Evolutionary conservation across 108 stramenopile genomes (phyloP).

Genomic region (Skeletonema tropicum): DNA sequence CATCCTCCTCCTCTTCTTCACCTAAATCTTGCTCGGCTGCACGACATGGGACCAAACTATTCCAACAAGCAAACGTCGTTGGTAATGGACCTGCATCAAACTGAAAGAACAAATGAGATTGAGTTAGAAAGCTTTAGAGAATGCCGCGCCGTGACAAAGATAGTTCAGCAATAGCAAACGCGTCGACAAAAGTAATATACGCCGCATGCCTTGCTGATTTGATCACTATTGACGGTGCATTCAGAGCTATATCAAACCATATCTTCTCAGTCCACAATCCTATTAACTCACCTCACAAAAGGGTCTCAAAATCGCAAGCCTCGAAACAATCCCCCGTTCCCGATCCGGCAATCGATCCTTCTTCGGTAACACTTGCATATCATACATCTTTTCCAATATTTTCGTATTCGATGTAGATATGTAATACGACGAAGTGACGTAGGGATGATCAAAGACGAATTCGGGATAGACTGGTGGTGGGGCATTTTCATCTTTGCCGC

Average conservation of each 20-base stretch:
- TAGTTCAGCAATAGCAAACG: too few species aligned
- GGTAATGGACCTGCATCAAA: slow-evolving; percentile 68
- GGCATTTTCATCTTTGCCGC: slow-evolving; percentile 5
- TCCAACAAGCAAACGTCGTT: slow-evolving; percentile 63
- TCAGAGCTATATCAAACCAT: too few species aligned
- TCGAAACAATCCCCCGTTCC: slow-evolving; percentile 37
- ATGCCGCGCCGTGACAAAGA: too few species aligned
- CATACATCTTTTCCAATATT: slow-evolving; percentile 28
- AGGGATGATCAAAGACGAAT: slow-evolving; percentile 58
- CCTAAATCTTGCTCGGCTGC: slow-evolving; percentile 55
- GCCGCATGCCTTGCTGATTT: too few species aligned
- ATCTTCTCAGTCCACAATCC: too few species aligned
- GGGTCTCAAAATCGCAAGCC: slow-evolving; percentile 61
- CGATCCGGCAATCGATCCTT: slow-evolving; percentile 23
- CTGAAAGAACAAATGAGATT: too few species aligned
- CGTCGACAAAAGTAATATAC: too few species aligned
- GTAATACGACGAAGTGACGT: slow-evolving; percentile 56
- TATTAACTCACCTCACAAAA: slow-evolving; percentile 53
- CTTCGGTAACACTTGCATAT: slow-evolving; percentile 36
- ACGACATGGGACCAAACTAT: slow-evolving; percentile 57
- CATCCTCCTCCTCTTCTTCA: slow-evolving; percentile 35
- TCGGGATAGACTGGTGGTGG: slow-evolving; percentile 14
- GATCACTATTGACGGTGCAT: too few species aligned
- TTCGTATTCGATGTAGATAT: slow-evolving; percentile 28
- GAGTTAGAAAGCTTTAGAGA: too few species aligned